Evolutionary conservation across 2,329 filamentous ascomycete genomes (phyloP).

Genomic region (Phyllosticta citrichinensis): DNA sequence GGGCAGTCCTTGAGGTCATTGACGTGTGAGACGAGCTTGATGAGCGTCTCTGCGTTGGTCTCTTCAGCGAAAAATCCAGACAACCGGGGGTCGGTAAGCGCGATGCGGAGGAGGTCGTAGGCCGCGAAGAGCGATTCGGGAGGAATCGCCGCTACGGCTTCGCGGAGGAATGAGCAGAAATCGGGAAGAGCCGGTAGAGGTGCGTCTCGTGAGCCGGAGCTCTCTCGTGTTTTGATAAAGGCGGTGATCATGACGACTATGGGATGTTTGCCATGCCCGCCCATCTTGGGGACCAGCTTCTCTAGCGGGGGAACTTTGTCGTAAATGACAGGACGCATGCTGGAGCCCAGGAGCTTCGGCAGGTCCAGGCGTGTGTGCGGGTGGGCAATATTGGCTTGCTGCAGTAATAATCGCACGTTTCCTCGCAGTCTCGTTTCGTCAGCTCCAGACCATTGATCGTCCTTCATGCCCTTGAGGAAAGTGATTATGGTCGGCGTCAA

Average conservation of each 20-base stretch:
- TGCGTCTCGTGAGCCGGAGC: slow-evolving; percentile 51
- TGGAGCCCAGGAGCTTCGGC: slow-evolving; percentile 56
- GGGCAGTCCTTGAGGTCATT: slow-evolving; percentile 50
- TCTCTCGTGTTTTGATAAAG: slow-evolving; percentile 58
- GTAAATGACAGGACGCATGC: slow-evolving; percentile 62
- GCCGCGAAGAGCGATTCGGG: slow-evolving; percentile 63
- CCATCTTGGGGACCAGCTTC: slow-evolving; percentile 74
- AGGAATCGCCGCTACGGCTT: slow-evolving; percentile 47
- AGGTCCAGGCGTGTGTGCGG: slow-evolving; percentile 63
- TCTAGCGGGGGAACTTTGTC: slow-evolving; percentile 67
- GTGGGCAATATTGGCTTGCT: slow-evolving; percentile 67
- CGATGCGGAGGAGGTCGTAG: slow-evolving; percentile 73
- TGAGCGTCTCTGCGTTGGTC: slow-evolving; percentile 39
- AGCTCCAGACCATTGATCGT: slow-evolving; percentile 73
- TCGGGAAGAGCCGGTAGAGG: slow-evolving; percentile 59
- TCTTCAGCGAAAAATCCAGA: slow-evolving; percentile 80
- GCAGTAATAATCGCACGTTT: slow-evolving; percentile 63
- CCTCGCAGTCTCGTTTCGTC: slow-evolving; percentile 48
- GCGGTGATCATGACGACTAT: slow-evolving; percentile 54
- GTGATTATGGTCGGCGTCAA: slow-evolving; percentile 86
- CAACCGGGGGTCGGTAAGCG: slow-evolving; percentile 66
- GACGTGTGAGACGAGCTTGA: slow-evolving; percentile 47
- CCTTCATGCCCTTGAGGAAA: slow-evolving; percentile 64
- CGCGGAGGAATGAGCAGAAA: slow-evolving; percentile 53
- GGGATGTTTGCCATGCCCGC: slow-evolving; percentile 46